Evolutionary conservation across 139 green algal species (phyloP), one percentile per base, ranked within the genome.

Genomic region (Chlamydomonas eustigma): DNA sequence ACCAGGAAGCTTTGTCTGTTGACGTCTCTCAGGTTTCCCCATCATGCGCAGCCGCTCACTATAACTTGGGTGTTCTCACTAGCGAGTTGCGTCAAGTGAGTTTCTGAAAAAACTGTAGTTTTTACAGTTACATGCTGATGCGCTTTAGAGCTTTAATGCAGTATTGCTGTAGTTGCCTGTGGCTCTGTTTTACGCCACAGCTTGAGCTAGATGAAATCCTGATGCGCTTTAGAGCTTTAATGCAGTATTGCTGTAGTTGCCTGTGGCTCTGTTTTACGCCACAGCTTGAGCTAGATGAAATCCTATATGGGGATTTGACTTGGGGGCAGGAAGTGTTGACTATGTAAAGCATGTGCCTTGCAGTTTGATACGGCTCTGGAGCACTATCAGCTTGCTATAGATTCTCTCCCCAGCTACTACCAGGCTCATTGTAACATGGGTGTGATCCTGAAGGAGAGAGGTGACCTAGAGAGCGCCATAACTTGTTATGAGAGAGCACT

Each of bases 21-120:
- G n/a, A n/a, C n/a, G n/a, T n/a, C n/a, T n/a, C n/a, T n/a, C n/a
- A 77, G 24, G 37, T 86, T 2, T 90, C 76, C 38, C 82, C 84
- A 35, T 31, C 24, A 24, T 91, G 94, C 51, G 83, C 88, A 0
- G 83, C 94, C 2, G 92, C 92, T 18, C 80, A 95, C 68, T 99
- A 99, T 90, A 98, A 98, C 84, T 78, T 98, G 51, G 95, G 92
- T 0, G 93, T 98, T 68, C 79, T 97, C 73, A 83, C 90, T 2
- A 90, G 85, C 6, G 91, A 90, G 64, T 83, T 76, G 8, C 84
- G 95, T 80, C 50, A 72, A 71, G 35, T 89, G 87, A 50, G 65
- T 24, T n/a, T 22, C 50, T 28, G 50, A 28, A 63, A 22, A 63
- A 63, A 22, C 22, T 63, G 22, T 22, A 63, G 50, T 63, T 63